Percentiles rank a stretch among this genome's conserved stretches.
Conservation (phyloP, 2,329 filamentous ascomycete genomes). For the Incumbomyces lentus region DNA sequence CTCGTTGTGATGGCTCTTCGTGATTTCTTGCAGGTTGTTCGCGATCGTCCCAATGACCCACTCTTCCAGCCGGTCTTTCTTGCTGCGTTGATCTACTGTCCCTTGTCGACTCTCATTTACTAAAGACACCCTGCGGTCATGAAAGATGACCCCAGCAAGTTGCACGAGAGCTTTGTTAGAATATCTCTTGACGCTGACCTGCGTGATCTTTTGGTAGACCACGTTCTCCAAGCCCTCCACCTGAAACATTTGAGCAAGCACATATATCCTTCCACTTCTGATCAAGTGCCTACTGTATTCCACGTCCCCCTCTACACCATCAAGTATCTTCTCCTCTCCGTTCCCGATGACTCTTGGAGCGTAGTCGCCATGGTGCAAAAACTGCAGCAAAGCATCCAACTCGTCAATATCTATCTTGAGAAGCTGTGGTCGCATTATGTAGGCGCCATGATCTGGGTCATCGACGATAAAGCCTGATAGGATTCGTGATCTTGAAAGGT, state of each 20-base stretch:
- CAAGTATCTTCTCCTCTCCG: constrained; percentile 8
- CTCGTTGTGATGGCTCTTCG: neutral
- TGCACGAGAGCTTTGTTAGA: constrained; percentile 1
- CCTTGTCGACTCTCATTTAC: neutral
- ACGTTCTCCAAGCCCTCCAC: constrained; percentile 10
- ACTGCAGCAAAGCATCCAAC: constrained; percentile 13
- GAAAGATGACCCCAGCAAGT: constrained; percentile 2
- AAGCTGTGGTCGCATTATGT: constrained; percentile 17
- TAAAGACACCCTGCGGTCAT: neutral
- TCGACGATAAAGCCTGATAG: constrained; percentile 10
- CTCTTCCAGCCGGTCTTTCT: constrained; percentile 3
- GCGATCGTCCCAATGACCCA: constrained; percentile 6
- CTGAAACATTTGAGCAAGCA: constrained; percentile 11
- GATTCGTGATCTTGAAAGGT: constrained; percentile 14
- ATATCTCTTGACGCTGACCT: neutral
- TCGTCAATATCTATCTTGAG: constrained; percentile 9
- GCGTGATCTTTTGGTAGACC: constrained; percentile 13
- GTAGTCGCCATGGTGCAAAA: constrained; percentile 14
- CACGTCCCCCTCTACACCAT: constrained; percentile 1
- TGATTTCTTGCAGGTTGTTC: constrained; percentile 6
- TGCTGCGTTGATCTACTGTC: neutral
- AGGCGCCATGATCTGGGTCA: constrained; percentile 6
- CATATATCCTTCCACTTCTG: constrained; percentile 10
- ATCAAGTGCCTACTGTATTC: constrained; percentile 11
- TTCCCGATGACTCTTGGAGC: constrained; percentile 10